Base-by-base conservation (phyloP, 176 grass and related monocot genomes). In the Musa itinerans region DNA sequence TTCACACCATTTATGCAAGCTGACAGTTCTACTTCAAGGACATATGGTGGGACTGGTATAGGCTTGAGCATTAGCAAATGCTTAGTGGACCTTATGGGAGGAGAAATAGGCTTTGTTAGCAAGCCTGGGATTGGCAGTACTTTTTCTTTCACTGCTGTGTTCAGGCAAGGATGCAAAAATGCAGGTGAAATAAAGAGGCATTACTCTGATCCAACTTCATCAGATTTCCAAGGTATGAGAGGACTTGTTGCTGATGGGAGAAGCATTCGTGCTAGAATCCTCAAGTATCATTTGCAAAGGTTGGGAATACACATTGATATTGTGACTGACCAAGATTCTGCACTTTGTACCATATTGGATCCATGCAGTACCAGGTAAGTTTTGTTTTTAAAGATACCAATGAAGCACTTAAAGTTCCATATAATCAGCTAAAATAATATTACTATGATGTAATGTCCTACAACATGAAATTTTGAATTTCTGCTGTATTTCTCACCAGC, bases 241-340 rank as follows among this genome's bases (percentile, higher is more conserved):
- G 87, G 83, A 14, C 82, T 92, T 65, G 56, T 92, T 65, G 65
- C 84, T 55, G 90, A 92, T 82, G 87, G 90, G 72, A 89, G 84
- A 82, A 65, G 22, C 51, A 74, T 79, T 9, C 91, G 95, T 73
- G 91, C 86, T 16, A 86, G 85, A 70, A 91, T 99, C 70, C 84
- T 86, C 27, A 73, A 79, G 73, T 99, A 99, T 67, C 95, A 99
- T 83, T 80, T 99, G 65, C 86, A 81, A 56, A 99, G 95, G 80
- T 79, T 99, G 74, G 95, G 95, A 81, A 79, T 99, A 83, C 83
- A 84, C 70, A 80, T 66, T 1, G 86, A 92, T 86, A 34, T 89
- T 65, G 82, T 74, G 51, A 79, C 59, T 24, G 84, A 81, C 65
- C 75, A 74, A 53, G 74, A 93, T 82, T 80, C 76, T 43, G 90